Conservation (phyloP, 805 yeast species). For the Candida wancherniae region DNA sequence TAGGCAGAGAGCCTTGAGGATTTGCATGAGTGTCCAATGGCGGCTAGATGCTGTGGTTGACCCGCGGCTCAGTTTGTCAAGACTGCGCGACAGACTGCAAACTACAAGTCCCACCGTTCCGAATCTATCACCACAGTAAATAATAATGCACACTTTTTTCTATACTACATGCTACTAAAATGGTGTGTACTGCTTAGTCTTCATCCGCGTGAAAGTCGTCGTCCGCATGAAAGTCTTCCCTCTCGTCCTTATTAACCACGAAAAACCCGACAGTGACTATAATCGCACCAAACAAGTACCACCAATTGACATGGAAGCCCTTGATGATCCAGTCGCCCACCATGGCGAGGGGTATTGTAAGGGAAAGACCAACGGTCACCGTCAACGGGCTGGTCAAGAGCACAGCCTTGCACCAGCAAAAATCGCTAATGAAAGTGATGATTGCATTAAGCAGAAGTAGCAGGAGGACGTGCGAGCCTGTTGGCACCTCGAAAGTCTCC, state of each 20-base stretch:
- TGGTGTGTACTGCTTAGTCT: not conserved
- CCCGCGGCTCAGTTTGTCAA: too few relatives aligned
- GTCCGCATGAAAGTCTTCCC: slow-evolving; percentile 44
- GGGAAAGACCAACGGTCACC: slow-evolving; percentile 89
- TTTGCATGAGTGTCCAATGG: not conserved
- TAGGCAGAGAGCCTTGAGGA: not conserved
- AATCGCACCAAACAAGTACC: slow-evolving; percentile 74
- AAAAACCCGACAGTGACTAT: slow-evolving; percentile 80
- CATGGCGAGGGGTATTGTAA: slow-evolving; percentile 90
- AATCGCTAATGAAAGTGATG: slow-evolving; percentile 82
- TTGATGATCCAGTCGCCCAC: slow-evolving; percentile 79
- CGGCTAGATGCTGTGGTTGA: too few relatives aligned
- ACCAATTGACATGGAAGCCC: slow-evolving; percentile 51
- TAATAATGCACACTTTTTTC: too few relatives aligned
- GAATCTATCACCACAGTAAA: too few relatives aligned
- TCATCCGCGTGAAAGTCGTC: not conserved
- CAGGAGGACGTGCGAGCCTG: slow-evolving; percentile 42
- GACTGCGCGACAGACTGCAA: too few relatives aligned
- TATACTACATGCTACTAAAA: too few relatives aligned
- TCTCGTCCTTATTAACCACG: slow-evolving; percentile 75
- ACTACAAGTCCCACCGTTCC: too few relatives aligned
- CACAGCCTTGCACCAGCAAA: slow-evolving; percentile 95
- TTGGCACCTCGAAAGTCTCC: slow-evolving; percentile 74
- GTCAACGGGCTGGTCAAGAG: slow-evolving; percentile 89
- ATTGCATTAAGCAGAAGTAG: slow-evolving; percentile 62